Conservation (phyloP, 73 alveolate genomes). For the Durusdinium trenchii region DNA sequence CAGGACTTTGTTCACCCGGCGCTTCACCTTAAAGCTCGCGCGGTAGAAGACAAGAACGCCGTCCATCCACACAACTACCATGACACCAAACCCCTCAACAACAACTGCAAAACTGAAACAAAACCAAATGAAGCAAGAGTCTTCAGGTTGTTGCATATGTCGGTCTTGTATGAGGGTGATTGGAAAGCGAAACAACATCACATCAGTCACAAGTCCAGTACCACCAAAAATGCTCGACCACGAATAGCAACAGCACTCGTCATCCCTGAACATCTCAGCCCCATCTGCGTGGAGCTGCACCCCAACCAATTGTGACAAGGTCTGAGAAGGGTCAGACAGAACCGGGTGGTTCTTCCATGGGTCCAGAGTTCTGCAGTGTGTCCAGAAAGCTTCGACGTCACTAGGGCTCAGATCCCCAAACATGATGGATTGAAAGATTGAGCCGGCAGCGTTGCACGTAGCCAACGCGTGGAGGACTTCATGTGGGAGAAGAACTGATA, state of each 20-base stretch:
- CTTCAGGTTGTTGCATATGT: background rate
- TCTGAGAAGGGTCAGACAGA: background rate
- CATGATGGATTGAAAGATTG: background rate
- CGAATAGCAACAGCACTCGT: background rate
- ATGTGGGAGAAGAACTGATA: background rate
- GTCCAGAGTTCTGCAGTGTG: background rate
- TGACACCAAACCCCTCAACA: background rate
- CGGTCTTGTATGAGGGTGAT: background rate
- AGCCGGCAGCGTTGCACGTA: background rate
- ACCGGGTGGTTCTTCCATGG: constrained; percentile 33
- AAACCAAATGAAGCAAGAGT: background rate
- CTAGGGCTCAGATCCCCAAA: background rate
- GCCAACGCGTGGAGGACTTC: constrained; percentile 33
- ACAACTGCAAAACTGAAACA: background rate
- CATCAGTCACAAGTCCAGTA: background rate
- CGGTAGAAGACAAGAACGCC: background rate
- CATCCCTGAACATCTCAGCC: constrained; percentile 29
- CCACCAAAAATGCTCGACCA: background rate
- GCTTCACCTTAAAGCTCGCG: background rate
- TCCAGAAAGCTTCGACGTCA: background rate
- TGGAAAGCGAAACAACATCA: constrained; percentile 7
- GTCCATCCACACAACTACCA: too few relatives aligned
- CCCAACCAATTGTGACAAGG: background rate
- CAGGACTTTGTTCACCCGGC: background rate
- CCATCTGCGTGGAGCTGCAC: constrained; percentile 6